Percentiles rank a stretch among this genome's conserved stretches.
These are phyloP conservation scores for Naumovozyma baii DNA, from an alignment of 805 yeast species.

Conservation along the genomic window DNA sequence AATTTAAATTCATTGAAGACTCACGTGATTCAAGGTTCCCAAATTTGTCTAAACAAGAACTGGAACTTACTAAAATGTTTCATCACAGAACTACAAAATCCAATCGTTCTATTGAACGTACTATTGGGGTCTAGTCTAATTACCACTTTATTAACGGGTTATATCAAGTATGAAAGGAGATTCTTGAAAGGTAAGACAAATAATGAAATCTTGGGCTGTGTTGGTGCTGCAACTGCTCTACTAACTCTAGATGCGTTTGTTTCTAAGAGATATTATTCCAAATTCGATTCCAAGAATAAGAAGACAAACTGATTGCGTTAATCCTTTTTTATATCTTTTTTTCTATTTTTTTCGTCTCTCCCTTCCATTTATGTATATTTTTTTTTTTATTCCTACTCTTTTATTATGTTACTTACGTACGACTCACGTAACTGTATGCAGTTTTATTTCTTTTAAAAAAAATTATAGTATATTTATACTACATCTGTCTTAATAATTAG, in stretches of 20 bases:
- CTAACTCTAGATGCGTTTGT: conserved; percentile 46
- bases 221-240: conserved; percentile 44
- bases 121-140: conserved; percentile 40
- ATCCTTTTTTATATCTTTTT: background rate
- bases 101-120: conserved; percentile 48
- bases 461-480: no score
- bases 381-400: background rate
- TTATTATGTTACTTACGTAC: no score
- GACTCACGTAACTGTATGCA: no score
- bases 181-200: conserved; percentile 36
- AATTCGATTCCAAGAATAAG: conserved; percentile 37
- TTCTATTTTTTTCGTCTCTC: no score
- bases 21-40: background rate
- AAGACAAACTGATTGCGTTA: background rate
- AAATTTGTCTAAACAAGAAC: background rate
- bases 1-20: background rate
- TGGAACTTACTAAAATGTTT: conserved; percentile 3
- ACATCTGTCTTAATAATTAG: no score
- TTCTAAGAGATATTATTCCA: conserved; percentile 45
- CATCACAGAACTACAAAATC: conserved; percentile 45
- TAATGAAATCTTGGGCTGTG: conserved; percentile 40
- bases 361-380: no score
- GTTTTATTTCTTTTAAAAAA: no score
- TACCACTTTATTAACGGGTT: conserved; percentile 40
- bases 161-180: conserved; percentile 41